Base-by-base conservation (phyloP, 495 filamentous ascomycete genomes). In the Penicillium herquei region DNA sequence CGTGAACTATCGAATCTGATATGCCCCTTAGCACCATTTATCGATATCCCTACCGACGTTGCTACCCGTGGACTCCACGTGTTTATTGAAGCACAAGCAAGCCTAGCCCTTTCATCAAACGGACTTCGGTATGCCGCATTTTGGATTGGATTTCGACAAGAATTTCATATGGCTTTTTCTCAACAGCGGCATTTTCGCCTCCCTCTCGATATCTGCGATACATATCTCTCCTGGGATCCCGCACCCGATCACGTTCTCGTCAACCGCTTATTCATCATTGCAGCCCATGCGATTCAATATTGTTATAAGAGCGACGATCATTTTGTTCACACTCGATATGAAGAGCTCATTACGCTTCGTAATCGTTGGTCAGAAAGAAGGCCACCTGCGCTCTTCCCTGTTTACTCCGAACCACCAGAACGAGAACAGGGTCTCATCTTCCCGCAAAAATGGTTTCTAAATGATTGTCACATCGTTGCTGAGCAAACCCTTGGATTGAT, bases 401-500 rank as follows among this genome's bases (percentile, higher is more conserved):
- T 64, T 6, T 57, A 60, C 18, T 65, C 49, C 35, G 39, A 48
- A 18, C 32, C 43, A 0, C 46, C 62, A 3, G 39, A 62, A 10
- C 44, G 2, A n/a, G 16, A 16, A 3, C 34, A 54, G 10, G 54
- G 44, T 7, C 53, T 64, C 17, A 21, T 70, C 3, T 76, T 70
- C 37, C 73, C 74, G 3, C 60, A 67, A 18, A 39, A 67, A 9
- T 73, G 72, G 64, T 70, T 67, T 34, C 16, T 76, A 34, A 49
- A 54, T 39, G 67, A 74, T 42, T 64, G 56, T 18, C 66, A 73
- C 39, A 63, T 70, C 32, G 57, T 66, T 3, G 74, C 60, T 0
- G 57, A 64, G 30, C 70, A 75, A 40, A 69, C 70, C 54, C 56
- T 67, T 41, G 65, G 71, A 31, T 60, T 78, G 21, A 59, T 68